Evolutionary conservation across 345 rosid species (phyloP), one percentile per base, ranked within the genome.

Genomic region (Linum trigynum): DNA sequence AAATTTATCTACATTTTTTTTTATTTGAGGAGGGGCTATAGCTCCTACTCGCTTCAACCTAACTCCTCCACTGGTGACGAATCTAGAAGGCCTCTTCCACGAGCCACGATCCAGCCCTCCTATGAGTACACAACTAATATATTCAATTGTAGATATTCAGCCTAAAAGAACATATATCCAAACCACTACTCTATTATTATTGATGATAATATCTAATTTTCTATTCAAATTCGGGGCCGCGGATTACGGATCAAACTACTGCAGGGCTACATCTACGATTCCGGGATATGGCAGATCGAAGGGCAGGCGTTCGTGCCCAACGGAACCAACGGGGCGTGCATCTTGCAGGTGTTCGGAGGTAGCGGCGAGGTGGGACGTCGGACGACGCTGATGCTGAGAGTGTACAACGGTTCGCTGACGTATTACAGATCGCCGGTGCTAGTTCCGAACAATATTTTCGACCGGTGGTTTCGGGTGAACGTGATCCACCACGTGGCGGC

Each of bases 401-500:
- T 57, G 9, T 36, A 57, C 17, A 57, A 57, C 17, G 60, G 60
- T 6, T 15, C 35, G 35, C 17, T 57, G 37, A 57, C 7, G 35
- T 57, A 57, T 37, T 57, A 57, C 60, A 16, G 4, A 7, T 36
- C 0, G 9, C 23, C 60, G 2, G 37, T 17, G 35, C 15, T 57
- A 1, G 60, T 57, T 1, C 37, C 60, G 6, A 23, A 1, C 32
- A 16, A 2, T 36, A 57, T 57, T 2, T 16, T 14, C 23, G 37
- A 57, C 36, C 15, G 38, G 4, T 57, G 60, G 82, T 75, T 81
- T 17, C 68, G 39, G 55, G 39, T 78, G 10, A 78, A 81, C 36
- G 84, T 78, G 12, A 59, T 76, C 48, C 82, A 81, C 37, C 80
- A 81, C 60, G 78, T 71, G 12, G 62, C 64, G 15, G 65, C 66